Base-by-base conservation (phyloP, 345 rosid species). In the Garcia nutans region DNA sequence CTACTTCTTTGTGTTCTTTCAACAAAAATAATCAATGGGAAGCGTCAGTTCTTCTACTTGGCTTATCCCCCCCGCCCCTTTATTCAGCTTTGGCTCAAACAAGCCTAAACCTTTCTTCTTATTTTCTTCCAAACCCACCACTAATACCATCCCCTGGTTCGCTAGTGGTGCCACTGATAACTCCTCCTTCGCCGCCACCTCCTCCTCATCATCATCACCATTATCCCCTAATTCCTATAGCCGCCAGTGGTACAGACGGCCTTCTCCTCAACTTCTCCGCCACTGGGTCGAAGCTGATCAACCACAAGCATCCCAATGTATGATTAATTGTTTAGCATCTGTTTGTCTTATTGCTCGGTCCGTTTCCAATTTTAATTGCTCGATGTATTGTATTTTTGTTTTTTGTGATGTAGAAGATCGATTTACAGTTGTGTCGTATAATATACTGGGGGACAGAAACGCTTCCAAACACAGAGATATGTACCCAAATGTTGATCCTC, bases 361-460 rank as follows among this genome's bases (percentile, higher is more conserved):
- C 52, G 19, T 37, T 5, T 12, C 47, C 17, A 49, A 1, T 47
- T 47, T 20, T 13, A 20, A 3, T 8, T 16, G 31, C 22, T 76
- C 45, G 55, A 17, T 55, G 44, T 63, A 60, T 45, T 10, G 22
- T 47, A 49, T 17, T 23, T 61, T 42, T 76, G 37, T 61, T 26
- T 68, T 57, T 72, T 23, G 37, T 74, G 72, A 19, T 81, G 58
- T 28, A 15, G 3, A 81, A 87, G 94, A 87, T 80, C 90, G 85
- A 79, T 84, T 93, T 80, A 88, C 78, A 0, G 78, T 93, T 60
- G 88, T 86, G 62, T 91, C 94, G 0, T 91, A 93, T 85, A 93
- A 93, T 80, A 89, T 93, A 81, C 69, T 93, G 82, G 98, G 88
- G 71, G 92, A 88, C 60, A 79, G 82, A 77, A 91, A 93, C 81